A percentile compares a stretch with the other conserved stretches of the same genome.
Conservation (phyloP, 73 alveolate species). For the Paramecium sexaurelia region DNA sequence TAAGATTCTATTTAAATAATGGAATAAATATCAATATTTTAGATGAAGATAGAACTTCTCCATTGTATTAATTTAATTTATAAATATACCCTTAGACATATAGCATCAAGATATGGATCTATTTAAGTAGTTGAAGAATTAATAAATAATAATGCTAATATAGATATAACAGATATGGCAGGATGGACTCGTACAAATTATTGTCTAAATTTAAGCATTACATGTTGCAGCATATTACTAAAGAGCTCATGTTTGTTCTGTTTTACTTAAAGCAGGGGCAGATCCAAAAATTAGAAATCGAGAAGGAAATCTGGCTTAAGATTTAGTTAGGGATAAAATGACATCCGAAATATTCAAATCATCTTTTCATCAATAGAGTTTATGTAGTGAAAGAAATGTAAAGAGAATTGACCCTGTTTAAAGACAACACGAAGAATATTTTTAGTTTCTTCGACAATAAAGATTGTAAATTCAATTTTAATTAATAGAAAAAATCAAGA, state of each 20-base stretch:
- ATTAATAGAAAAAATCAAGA: background rate
- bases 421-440: conserved; percentile 29
- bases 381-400: background rate
- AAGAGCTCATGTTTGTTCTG: conserved; percentile 59
- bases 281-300: conserved; percentile 61
- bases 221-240: conserved; percentile 67
- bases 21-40: conserved; percentile 82
- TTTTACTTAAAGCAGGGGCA: conserved; percentile 55
- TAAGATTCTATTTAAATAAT: conserved; percentile 76
- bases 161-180: conserved; percentile 82
- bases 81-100: conserved; percentile 58
- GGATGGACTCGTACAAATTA: conserved; percentile 80
- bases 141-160: conserved; percentile 78
- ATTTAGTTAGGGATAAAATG: conserved; percentile 68
- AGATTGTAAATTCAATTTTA: background rate
- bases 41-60: conserved; percentile 88
- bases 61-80: conserved; percentile 53
- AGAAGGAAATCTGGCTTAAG: conserved; percentile 66
- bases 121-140: conserved; percentile 82
- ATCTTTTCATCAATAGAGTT: background rate
- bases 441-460: background rate
- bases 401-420: background rate
- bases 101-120: conserved; percentile 79
- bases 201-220: conserved; percentile 29
- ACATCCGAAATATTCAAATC: conserved; percentile 63